Conservation (phyloP, 208 protist species). For the Leishmania mexicana region DNA sequence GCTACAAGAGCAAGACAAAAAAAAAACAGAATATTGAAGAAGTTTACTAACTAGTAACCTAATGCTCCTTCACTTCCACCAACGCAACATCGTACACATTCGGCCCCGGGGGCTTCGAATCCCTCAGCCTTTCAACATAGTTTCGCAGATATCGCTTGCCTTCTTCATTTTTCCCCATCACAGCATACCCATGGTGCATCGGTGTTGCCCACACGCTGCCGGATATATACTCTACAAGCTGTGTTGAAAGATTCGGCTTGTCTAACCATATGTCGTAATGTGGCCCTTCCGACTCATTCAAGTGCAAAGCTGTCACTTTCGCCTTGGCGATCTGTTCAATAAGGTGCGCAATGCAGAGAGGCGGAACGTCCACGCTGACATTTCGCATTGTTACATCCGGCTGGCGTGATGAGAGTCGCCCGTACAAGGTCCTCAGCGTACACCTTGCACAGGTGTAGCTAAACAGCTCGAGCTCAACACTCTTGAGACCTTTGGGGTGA, state of each 20-base stretch:
- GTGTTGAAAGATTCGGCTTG: conserved; percentile 47
- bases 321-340: conserved; percentile 61
- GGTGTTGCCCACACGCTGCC: conserved; percentile 66
- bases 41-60: conserved; percentile 22
- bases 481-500: conserved; percentile 34
- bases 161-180: conserved; percentile 56
- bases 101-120: conserved; percentile 28
- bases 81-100: conserved; percentile 48
- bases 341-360: conserved; percentile 70
- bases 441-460: conserved; percentile 64
- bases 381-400: conserved; percentile 61
- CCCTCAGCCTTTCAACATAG: conserved; percentile 44
- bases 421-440: conserved; percentile 60
- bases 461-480: conserved; percentile 51
- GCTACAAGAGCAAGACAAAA: conserved; percentile 9
- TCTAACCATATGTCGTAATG: conserved; percentile 73
- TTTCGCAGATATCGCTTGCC: conserved; percentile 46
- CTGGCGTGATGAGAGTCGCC: conserved; percentile 56
- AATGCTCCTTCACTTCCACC: conserved; percentile 48
- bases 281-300: conserved; percentile 31
- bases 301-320: conserved; percentile 48
- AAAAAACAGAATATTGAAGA: not conserved
- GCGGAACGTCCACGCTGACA: conserved; percentile 60
- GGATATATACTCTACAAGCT: conserved; percentile 38
- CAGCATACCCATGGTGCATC: conserved; percentile 65